These are phyloP conservation scores for Angophora floribunda DNA, from an alignment of 345 rosid species.

Conservation along the genomic window DNA sequence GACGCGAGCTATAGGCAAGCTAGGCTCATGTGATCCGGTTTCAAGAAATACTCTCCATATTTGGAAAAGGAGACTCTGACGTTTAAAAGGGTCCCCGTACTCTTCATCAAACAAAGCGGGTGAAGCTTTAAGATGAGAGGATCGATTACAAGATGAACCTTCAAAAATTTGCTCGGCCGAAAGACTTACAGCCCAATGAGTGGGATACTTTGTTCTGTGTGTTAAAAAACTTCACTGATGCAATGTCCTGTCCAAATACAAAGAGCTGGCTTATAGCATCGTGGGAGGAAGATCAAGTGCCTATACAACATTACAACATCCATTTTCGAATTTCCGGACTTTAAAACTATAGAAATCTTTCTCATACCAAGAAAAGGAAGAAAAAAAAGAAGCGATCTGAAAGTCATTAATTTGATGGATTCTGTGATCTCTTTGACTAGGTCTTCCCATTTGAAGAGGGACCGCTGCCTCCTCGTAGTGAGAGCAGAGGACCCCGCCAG, in stretches of 20 bases:
- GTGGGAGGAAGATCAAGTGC: neutral
- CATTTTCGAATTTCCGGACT: neutral
- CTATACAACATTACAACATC: neutral
- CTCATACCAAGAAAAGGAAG: neutral
- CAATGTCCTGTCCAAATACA: neutral
- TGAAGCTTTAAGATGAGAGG: neutral
- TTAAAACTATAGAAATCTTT: neutral
- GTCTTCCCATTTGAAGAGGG: slow-evolving; percentile 11
- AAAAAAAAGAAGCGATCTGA: neutral
- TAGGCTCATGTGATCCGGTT: neutral
- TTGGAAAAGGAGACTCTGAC: neutral
- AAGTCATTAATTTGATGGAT: neutral
- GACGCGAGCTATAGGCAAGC: neutral
- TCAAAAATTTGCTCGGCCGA: neutral
- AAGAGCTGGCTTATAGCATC: neutral
- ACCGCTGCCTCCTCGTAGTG: slow-evolving; percentile 52
- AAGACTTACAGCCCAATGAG: neutral
- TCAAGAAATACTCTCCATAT: neutral
- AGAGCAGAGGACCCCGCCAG: slow-evolving; percentile 33
- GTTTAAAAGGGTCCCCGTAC: neutral
- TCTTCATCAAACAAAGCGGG: neutral
- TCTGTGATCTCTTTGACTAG: slow-evolving; percentile 16
- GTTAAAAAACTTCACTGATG: neutral
- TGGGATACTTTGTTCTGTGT: neutral
- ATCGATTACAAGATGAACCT: neutral